Conservation (phyloP, 257 asterid species). For the Solanum pinnatisectum region DNA sequence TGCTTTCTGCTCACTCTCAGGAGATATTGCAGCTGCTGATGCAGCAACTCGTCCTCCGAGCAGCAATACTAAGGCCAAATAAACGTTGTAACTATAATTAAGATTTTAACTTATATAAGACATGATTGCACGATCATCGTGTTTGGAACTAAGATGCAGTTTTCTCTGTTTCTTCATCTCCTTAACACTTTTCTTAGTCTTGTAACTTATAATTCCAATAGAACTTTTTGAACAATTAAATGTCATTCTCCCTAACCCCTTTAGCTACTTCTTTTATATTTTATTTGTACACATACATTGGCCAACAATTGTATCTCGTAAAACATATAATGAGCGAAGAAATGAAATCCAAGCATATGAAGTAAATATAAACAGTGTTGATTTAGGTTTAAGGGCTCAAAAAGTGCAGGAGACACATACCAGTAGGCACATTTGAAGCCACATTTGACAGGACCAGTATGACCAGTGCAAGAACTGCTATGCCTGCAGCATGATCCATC, state of each 20-base stretch:
- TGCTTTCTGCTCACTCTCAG: constrained; percentile 69
- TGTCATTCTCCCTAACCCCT: background rate
- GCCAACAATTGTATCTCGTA: background rate
- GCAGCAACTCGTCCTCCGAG: constrained; percentile 82
- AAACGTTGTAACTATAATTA: background rate
- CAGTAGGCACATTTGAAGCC: constrained; percentile 96
- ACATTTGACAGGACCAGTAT: constrained; percentile 72
- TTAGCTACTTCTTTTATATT: background rate
- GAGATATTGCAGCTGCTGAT: constrained; percentile 72
- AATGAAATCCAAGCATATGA: background rate
- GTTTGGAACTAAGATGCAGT: background rate
- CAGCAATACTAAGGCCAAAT: constrained; percentile 39
- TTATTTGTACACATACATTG: background rate
- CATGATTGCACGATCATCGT: background rate
- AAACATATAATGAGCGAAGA: background rate
- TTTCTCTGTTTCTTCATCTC: background rate
- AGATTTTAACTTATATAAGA: background rate
- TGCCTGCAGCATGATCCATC: constrained; percentile 47
- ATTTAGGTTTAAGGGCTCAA: background rate
- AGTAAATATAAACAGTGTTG: background rate
- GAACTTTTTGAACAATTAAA: background rate
- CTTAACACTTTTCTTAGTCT: background rate
- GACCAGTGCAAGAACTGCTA: constrained; percentile 57
- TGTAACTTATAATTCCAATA: background rate
- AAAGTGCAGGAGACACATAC: constrained; percentile 15